phyloP scores from a whole-genome alignment of 345 rosid species.

The Eucalyptus shirleyi region DNA sequence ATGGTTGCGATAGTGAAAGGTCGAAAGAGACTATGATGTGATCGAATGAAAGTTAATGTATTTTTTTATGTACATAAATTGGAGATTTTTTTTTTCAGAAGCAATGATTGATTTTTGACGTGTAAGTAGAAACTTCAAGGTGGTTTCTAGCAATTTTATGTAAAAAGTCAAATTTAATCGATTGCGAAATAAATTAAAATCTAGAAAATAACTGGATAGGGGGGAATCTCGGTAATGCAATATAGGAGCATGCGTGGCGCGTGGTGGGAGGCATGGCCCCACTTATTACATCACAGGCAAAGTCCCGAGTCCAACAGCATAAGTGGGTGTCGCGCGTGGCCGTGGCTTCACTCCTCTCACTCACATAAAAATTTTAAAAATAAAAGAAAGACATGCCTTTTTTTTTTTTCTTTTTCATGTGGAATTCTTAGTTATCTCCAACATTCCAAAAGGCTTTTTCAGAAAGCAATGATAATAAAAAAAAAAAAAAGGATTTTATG shows the following conservation, averaged over 20 bases:
- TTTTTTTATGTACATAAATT: rapidly evolving
- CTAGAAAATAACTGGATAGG: background rate
- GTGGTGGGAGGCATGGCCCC: background rate
- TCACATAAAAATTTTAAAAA: background rate
- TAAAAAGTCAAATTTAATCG: background rate
- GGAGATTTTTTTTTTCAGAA: background rate
- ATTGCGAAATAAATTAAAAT: background rate
- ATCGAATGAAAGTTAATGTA: background rate
- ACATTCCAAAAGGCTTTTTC: background rate
- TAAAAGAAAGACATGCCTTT: background rate
- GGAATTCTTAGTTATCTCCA: background rate
- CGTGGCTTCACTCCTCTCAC: background rate
- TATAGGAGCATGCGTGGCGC: background rate
- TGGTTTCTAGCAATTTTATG: background rate
- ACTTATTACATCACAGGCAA: background rate
- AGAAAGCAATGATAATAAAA: background rate
- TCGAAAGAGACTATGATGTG: rapidly evolving
- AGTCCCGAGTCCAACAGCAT: background rate
- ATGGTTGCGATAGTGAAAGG: rapidly evolving
- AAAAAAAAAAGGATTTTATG: background rate
- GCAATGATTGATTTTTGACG: background rate
- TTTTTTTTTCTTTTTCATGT: background rate
- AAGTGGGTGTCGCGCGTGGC: background rate
- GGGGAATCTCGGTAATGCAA: background rate
- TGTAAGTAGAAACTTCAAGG: background rate